A percentile compares a stretch with the other conserved stretches of the same genome.
phyloP scores from a whole-genome alignment of 768 basidiomycete species.

The Cubamyces sp. region DNA sequence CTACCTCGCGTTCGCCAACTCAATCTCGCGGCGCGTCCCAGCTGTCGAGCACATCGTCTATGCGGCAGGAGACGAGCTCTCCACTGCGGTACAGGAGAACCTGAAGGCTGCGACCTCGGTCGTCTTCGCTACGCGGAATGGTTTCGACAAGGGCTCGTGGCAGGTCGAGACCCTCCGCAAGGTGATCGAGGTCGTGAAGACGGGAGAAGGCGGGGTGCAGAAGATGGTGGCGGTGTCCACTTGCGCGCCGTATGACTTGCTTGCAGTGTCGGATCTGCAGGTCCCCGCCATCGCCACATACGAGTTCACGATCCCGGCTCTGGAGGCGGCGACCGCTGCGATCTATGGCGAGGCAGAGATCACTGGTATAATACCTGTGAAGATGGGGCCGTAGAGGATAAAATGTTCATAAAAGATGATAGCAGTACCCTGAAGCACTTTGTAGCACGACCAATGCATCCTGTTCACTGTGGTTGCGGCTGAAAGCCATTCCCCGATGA shows the following conservation, averaged over 20 bases:
- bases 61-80: conserved; percentile 24
- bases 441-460: too few relatives aligned
- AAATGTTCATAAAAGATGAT: too few relatives aligned
- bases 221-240: conserved; percentile 58
- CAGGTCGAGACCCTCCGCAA: conserved; percentile 48
- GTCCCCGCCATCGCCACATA: conserved; percentile 53
- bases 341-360: conserved; percentile 45
- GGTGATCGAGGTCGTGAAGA: conserved; percentile 31
- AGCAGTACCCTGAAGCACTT: too few relatives aligned
- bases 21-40: conserved; percentile 38
- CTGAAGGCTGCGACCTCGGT: conserved; percentile 34
- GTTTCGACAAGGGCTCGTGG: conserved; percentile 54
- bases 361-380: conserved; percentile 37
- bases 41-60: conserved; percentile 54
- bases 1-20: conserved; percentile 51
- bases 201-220: conserved; percentile 11
- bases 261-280: conserved; percentile 33
- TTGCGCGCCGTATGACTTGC: conserved; percentile 69
- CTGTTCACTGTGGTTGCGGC: too few relatives aligned
- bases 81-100: conserved; percentile 11
- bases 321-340: conserved; percentile 48
- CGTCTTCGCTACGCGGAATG: conserved; percentile 64
- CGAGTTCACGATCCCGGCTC: conserved; percentile 58
- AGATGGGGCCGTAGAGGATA: background rate
- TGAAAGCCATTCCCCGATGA: too few relatives aligned